A percentile compares a stretch with the other conserved stretches of the same genome.
phyloP scores from a whole-genome alignment of 2,329 filamentous ascomycete genomes.

The Ophioceras dolichostomum region DNA sequence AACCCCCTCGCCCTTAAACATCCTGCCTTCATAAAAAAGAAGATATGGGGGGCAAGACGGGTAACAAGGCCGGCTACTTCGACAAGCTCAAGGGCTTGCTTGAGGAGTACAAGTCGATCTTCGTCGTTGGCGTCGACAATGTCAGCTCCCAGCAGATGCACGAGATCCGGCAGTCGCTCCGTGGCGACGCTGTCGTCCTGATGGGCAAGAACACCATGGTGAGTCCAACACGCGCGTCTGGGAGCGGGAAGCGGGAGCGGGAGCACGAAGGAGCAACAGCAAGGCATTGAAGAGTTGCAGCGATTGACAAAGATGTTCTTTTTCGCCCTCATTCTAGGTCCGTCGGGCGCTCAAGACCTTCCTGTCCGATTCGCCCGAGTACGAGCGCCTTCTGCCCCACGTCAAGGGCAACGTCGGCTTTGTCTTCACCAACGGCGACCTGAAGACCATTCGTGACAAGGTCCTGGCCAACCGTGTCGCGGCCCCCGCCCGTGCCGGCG shows the following conservation, averaged over 20 bases:
- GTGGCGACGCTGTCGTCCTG: constrained; percentile 84
- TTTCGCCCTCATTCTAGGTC: constrained; percentile 39
- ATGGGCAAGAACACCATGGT: constrained; percentile 99
- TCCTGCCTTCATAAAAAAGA: constrained; percentile 90
- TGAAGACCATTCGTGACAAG: constrained; percentile 87
- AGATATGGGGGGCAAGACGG: constrained; percentile 96
- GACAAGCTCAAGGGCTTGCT: constrained; percentile 98
- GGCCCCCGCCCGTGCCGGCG: constrained; percentile 95
- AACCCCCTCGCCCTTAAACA: constrained; percentile 74
- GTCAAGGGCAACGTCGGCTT: constrained; percentile 98
- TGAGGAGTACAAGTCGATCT: constrained; percentile 93
- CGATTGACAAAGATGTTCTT: constrained; percentile 1
- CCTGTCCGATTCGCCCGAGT: constrained; percentile 81
- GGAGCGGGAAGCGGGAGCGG: background rate
- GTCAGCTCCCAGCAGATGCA: constrained; percentile 99
- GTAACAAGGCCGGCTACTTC: constrained; percentile 93
- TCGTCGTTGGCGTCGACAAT: constrained; percentile 98
- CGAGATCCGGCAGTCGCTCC: constrained; percentile 92
- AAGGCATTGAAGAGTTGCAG: no score
- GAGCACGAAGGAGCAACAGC: no score
- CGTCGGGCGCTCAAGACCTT: constrained; percentile 97
- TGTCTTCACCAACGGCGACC: constrained; percentile 97
- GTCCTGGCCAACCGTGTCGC: constrained; percentile 96
- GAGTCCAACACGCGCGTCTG: no score
- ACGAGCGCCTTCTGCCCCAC: constrained; percentile 91